These are phyloP conservation scores for Rhodotorula kratochvilovae DNA, from an alignment of 768 basidiomycete genomes.

Conservation along the genomic window DNA sequence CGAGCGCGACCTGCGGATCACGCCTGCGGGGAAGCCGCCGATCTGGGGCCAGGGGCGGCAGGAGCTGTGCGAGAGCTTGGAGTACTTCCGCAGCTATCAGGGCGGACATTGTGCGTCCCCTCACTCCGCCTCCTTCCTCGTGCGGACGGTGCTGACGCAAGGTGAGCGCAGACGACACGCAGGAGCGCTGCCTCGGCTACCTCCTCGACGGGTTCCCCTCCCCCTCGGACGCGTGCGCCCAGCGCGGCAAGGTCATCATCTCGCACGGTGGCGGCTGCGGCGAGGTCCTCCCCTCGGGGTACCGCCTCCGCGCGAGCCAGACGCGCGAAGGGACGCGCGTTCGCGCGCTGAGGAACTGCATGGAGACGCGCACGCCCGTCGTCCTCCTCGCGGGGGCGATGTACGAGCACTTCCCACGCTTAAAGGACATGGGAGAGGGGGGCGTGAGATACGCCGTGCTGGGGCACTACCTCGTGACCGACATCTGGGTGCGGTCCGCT, in stretches of 20 bases:
- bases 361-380: slow-evolving; percentile 14
- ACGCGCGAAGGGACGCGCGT: slow-evolving; percentile 11
- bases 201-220: slow-evolving; percentile 31
- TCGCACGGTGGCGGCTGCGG: slow-evolving; percentile 33
- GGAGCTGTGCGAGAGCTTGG: slow-evolving; percentile 33
- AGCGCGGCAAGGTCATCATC: slow-evolving; percentile 30
- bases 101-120: slow-evolving; percentile 31
- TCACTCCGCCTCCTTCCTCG: no score
- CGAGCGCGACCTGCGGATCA: slow-evolving; percentile 7
- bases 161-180: slow-evolving; percentile 10
- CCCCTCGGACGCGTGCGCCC: slow-evolving; percentile 9
- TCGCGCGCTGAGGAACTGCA: slow-evolving; percentile 32
- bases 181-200: slow-evolving; percentile 31
- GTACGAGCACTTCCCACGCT: slow-evolving; percentile 17
- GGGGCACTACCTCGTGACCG: slow-evolving; percentile 26
- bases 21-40: slow-evolving; percentile 9
- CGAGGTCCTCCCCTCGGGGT: neutral
- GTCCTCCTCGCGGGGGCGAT: slow-evolving; percentile 25
- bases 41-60: slow-evolving; percentile 27
- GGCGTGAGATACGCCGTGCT: slow-evolving; percentile 14
- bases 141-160: neutral
- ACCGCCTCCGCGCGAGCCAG: slow-evolving; percentile 16
- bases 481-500: slow-evolving; percentile 19
- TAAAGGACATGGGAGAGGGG: neutral
- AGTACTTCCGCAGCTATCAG: slow-evolving; percentile 32